phyloP scores from a whole-genome alignment of 805 yeast genomes.

The Nakazawaea molendinolei region DNA sequence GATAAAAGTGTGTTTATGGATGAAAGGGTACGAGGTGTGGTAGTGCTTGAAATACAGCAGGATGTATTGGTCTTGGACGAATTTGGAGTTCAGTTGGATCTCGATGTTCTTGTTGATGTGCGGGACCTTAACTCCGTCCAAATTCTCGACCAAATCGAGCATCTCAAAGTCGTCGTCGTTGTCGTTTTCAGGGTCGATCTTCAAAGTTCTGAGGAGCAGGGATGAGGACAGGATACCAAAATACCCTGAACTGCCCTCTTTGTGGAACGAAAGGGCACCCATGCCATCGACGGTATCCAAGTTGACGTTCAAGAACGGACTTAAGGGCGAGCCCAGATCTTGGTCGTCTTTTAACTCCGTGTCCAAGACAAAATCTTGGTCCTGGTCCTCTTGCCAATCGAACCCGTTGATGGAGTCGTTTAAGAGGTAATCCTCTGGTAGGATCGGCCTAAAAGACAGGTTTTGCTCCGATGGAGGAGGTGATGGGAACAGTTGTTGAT shows the following conservation, averaged over 20 bases:
- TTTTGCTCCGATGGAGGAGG: conserved; percentile 1
- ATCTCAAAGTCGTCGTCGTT: conserved; percentile 16
- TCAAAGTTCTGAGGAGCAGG: conserved; percentile 42
- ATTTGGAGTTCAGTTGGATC: conserved; percentile 15
- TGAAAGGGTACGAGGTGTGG: conserved; percentile 56
- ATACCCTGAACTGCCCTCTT: conserved; percentile 45
- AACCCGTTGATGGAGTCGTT: conserved; percentile 37
- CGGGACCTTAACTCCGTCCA: conserved; percentile 2
- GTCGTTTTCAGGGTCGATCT: conserved; percentile 24
- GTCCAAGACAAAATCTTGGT: conserved; percentile 14
- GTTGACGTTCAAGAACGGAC: conserved; percentile 9
- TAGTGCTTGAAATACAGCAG: conserved; percentile 49
- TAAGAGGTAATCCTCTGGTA: conserved; percentile 21
- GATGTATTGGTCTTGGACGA: conserved; percentile 21
- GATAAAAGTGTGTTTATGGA: conserved; percentile 48
- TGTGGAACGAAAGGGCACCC: conserved; percentile 50
- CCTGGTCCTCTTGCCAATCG: conserved; percentile 54
- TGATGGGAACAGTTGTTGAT: background rate
- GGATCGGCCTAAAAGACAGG: conserved; percentile 14
- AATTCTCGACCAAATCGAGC: conserved; percentile 12
- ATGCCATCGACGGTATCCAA: conserved; percentile 44
- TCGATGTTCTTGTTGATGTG: conserved; percentile 13
- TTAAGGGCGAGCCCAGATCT: background rate
- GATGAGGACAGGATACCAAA: conserved; percentile 61
- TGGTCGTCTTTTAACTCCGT: background rate